Evolutionary conservation across 2,329 filamentous ascomycete species (phyloP), one percentile per base, ranked within the genome.

Genomic region (Orbilia brochopaga): DNA sequence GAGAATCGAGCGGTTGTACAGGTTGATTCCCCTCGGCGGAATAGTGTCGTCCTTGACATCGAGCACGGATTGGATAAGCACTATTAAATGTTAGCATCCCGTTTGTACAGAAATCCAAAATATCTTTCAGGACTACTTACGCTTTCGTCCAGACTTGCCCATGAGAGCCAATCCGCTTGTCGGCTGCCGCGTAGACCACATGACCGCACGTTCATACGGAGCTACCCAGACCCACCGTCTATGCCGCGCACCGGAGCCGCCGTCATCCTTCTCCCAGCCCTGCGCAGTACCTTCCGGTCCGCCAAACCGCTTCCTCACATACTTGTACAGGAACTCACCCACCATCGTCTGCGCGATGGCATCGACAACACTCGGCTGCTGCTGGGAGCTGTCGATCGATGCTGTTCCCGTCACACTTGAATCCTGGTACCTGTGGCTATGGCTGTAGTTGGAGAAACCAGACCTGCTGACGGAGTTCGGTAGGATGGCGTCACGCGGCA

Each of bases 191-290:
- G 90, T 96, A 80, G 93, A 97, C 94, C 94, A 99, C 79, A 99
- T 90, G 70, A 99, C 93, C 11, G 93, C 89, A 74, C 92, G 85
- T 80, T 99, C 94, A 78, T 99, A 97, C 1, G 94, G 94, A 17
- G 93, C 94, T 74, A 99, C 85, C 94, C 94, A 99, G 1, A 99
- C 94, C 94, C 94, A 99, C 79, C 94, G 86, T 81, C 92, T 97
- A 79, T 99, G 94, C 30, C 94, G 82, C 3, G 85, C 89, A 75
- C 86, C 86, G 19, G 82, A 83, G 69, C 89, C 88, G 74, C 86
- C 87, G 79, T 90, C 87, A 74, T 92, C 87, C 74, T 86, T 86
- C 37, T 83, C 85, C 75, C 84, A 86, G 23, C 82, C 83, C 50
- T 92, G 90, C 1, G 85, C 81, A n/a, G 73, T 65, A 48, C 74